phyloP scores from a whole-genome alignment of 495 filamentous ascomycete species.

The Penicillium simplicissimum region DNA sequence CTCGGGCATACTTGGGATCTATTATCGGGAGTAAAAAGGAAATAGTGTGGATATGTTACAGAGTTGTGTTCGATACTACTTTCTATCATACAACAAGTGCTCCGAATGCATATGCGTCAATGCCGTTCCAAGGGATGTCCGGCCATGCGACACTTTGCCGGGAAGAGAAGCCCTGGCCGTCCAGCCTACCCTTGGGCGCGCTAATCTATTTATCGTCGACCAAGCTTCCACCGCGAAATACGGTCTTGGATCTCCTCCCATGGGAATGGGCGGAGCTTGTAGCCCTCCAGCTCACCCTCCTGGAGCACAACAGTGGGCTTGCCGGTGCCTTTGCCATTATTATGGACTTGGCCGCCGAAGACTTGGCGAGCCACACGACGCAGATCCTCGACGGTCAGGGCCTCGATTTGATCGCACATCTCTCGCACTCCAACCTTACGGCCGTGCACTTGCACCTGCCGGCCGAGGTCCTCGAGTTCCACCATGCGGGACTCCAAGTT shows the following conservation, averaged over 20 bases:
- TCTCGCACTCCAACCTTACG: slow-evolving; percentile 86
- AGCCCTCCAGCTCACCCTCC: slow-evolving; percentile 58
- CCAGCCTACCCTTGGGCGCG: not conserved
- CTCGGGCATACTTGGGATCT: not conserved
- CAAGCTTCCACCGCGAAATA: slow-evolving; percentile 81
- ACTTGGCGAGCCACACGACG: slow-evolving; percentile 80
- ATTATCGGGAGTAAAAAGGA: not conserved
- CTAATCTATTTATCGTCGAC: slow-evolving; percentile 54
- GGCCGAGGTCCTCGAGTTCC: slow-evolving; percentile 94
- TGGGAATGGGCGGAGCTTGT: slow-evolving; percentile 53
- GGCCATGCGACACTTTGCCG: slow-evolving; percentile 6
- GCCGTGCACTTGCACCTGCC: slow-evolving; percentile 94
- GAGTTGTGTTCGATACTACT: slow-evolving; percentile 16
- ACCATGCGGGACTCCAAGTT: slow-evolving; percentile 98
- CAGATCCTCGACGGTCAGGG: slow-evolving; percentile 77
- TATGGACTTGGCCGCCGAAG: slow-evolving; percentile 73
- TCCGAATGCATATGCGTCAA: slow-evolving; percentile 12
- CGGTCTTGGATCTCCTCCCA: slow-evolving; percentile 89
- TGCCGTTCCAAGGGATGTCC: slow-evolving; percentile 2
- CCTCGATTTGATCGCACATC: slow-evolving; percentile 88
- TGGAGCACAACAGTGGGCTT: slow-evolving; percentile 94
- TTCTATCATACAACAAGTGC: slow-evolving; percentile 30
- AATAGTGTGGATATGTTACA: slow-evolving; percentile 27
- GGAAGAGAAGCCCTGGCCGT: slow-evolving; percentile 1
- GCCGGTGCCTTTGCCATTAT: slow-evolving; percentile 76